Evolutionary conservation across 2,329 filamentous ascomycete genomes (phyloP).

Genomic region (Cyphellophora europaea): DNA sequence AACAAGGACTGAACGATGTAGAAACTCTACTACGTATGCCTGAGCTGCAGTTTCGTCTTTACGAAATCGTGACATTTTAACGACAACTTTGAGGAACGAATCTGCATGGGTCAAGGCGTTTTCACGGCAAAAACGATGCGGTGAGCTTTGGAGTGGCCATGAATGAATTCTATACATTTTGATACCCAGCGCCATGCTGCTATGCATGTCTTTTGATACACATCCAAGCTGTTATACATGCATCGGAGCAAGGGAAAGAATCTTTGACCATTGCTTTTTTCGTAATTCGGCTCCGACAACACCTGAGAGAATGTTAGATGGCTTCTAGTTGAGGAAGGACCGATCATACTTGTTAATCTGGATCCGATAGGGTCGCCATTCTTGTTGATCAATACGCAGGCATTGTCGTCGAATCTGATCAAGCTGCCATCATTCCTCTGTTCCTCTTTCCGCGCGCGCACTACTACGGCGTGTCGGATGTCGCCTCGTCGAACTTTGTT

Average conservation of each 20-base stretch:
- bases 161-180: background rate
- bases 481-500: conserved; percentile 96
- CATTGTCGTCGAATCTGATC: conserved; percentile 94
- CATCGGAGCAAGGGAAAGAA: conserved; percentile 85
- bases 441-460: conserved; percentile 80
- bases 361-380: conserved; percentile 89
- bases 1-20: conserved; percentile 27
- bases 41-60: conserved; percentile 60
- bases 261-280: conserved; percentile 96
- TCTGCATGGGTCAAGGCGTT: too few relatives aligned
- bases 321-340: conserved; percentile 20
- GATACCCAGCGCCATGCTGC: conserved; percentile 2
- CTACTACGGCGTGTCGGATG: conserved; percentile 90
- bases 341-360: conserved; percentile 79
- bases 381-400: conserved; percentile 95
- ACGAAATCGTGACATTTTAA: too few relatives aligned
- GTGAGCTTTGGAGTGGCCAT: too few relatives aligned
- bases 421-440: conserved; percentile 82
- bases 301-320: conserved; percentile 39
- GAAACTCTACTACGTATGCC: conserved; percentile 94
- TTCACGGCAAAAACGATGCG: too few relatives aligned
- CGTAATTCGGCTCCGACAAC: conserved; percentile 84
- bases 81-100: background rate
- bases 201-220: background rate
- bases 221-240: conserved; percentile 38